Conservation (phyloP, 2,329 filamentous ascomycete genomes). For the Ceratocystiopsis brevicomis region DNA sequence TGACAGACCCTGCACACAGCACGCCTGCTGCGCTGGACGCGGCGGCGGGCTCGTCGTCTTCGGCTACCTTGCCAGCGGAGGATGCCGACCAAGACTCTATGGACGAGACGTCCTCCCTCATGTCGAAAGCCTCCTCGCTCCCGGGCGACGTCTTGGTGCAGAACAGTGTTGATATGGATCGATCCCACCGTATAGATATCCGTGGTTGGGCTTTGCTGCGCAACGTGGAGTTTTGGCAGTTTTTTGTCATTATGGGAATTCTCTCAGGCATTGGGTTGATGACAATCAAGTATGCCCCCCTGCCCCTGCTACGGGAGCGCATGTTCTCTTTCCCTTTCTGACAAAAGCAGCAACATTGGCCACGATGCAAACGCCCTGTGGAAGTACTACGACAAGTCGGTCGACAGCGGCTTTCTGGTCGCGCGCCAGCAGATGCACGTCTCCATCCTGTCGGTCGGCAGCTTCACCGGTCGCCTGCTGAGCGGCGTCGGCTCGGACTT, state of each 20-base stretch:
- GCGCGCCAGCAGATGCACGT: conserved; percentile 79
- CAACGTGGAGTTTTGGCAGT: conserved; percentile 70
- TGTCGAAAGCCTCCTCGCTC: conserved; percentile 39
- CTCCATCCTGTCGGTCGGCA: conserved; percentile 76
- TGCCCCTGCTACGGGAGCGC: background rate
- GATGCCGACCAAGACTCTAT: conserved; percentile 19
- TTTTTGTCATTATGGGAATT: conserved; percentile 76
- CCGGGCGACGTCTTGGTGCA: conserved; percentile 31
- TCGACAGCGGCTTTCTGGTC: conserved; percentile 55
- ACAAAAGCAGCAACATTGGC: conserved; percentile 60
- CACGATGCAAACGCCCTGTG: conserved; percentile 78
- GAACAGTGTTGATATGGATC: conserved; percentile 49
- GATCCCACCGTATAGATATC: conserved; percentile 74
- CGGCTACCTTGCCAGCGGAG: conserved; percentile 1
- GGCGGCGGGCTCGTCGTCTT: conserved; percentile 1
- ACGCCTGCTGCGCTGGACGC: too few species aligned
- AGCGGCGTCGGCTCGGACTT: conserved; percentile 83
- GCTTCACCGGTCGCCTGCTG: conserved; percentile 62
- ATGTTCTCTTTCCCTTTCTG: background rate
- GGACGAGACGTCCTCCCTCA: conserved; percentile 65
- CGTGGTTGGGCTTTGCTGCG: conserved; percentile 60
- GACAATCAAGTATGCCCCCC: conserved; percentile 74
- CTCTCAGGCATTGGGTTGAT: conserved; percentile 86
- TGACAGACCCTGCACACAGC: background rate
- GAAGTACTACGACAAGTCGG: conserved; percentile 62